Evolutionary conservation across 345 rosid species (phyloP), one percentile per base, ranked within the genome.

Genomic region (Erucastrum elatum): DNA sequence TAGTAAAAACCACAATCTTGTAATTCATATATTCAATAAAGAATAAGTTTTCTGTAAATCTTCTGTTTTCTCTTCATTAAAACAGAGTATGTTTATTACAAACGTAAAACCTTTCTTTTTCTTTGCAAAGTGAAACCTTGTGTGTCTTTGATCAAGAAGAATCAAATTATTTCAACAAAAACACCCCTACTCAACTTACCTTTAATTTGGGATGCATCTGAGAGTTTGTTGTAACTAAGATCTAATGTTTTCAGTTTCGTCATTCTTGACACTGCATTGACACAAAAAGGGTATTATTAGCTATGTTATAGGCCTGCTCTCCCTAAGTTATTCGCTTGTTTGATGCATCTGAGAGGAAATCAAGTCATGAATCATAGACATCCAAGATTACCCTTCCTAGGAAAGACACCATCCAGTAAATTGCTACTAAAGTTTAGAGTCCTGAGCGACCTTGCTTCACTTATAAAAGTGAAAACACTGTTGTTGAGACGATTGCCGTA

Each of bases 381-480:
- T 56, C 30, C 62, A 3, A 8, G 11, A 56, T 56, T 56, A 56
- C 62, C 30, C 8, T 56, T 56, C 29, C 13, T 4, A 56, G 62
- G 63, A 58, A 25, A 21, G 31, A 58, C 63, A 58, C 63, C 63
- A 8, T 58, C 6, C n/a, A 58, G 31, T 25, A 3, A 8, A 58
- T 21, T 58, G 31, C 0, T 0, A 21, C 31, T 10, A 58, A 58
- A 0, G 29, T 25, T 21, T 25, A 58, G 63, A 58, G 30, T 58
- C 31, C n/a, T 58, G n/a, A 58, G 63, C 30, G 63, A 58, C 30
- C 63, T 58, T 58, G 63, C n/a, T 21, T 27, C 63, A 3, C 63
- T 58, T 21, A 58, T 30, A 58, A 58, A 58, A 58, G 63, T 9
- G 31, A 58, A 9, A 58, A 58, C 64, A 49, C 34, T 74, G 71